phyloP scores from a whole-genome alignment of 495 filamentous ascomycete genomes.

The Neohortaea acidophila region DNA sequence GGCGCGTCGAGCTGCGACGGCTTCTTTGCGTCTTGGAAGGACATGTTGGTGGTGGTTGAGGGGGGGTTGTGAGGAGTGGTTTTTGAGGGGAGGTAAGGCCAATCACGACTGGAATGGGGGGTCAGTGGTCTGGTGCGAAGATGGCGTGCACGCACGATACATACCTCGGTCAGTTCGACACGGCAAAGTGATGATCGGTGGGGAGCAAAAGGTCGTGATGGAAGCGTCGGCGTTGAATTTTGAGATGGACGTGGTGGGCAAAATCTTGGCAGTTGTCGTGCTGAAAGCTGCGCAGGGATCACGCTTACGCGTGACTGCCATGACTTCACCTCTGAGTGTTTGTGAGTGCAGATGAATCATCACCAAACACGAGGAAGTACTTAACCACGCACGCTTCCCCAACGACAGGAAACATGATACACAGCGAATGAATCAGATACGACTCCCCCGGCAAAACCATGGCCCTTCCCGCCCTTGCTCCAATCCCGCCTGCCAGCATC shows the following conservation, averaged over 20 bases:
- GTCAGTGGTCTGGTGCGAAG: background rate
- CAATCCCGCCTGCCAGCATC: conserved; percentile 56
- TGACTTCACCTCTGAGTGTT: no score
- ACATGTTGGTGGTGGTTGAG: conserved; percentile 19
- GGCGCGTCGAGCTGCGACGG: conserved; percentile 68
- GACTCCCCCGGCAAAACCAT: conserved; percentile 21
- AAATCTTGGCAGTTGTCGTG: conserved; percentile 13
- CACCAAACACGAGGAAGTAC: no score
- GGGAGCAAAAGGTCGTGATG: background rate
- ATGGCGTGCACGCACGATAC: background rate
- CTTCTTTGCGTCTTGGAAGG: conserved; percentile 88
- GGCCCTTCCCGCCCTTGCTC: conserved; percentile 51
- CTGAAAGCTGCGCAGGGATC: no score
- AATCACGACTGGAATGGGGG: conserved; percentile 41
- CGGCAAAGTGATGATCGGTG: conserved; percentile 32
- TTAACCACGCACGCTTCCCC: no score
- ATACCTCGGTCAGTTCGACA: conserved; percentile 30
- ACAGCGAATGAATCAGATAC: no score
- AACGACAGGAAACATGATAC: no score
- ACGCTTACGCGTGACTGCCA: no score
- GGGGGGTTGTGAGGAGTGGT: conserved; percentile 5
- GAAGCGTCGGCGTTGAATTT: conserved; percentile 1
- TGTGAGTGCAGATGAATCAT: no score
- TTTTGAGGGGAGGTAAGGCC: conserved; percentile 11
- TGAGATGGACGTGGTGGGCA: conserved; percentile 3